These are phyloP conservation scores for Aspergillus terreus DNA, from an alignment of 2,329 filamentous ascomycete genomes.

Conservation along the genomic window DNA sequence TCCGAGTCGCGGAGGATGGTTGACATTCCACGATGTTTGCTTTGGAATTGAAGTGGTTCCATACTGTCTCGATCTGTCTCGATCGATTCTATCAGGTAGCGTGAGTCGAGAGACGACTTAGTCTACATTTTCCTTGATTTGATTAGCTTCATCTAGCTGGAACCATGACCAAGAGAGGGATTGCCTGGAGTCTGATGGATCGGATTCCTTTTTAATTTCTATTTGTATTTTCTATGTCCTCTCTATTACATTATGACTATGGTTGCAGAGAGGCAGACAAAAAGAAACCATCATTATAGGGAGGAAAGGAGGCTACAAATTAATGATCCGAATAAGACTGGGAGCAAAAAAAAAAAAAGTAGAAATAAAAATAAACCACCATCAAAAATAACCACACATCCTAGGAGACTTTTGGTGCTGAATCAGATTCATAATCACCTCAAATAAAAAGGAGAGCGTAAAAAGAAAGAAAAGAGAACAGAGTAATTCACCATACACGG, in stretches of 20 bases:
- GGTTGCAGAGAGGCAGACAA: neutral
- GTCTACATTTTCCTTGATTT: no score
- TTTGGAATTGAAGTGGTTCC: neutral
- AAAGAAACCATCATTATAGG: neutral
- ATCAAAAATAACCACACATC: neutral
- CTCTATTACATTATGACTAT: neutral
- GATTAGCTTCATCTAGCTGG: no score
- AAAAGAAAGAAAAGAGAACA: neutral
- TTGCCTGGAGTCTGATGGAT: no score
- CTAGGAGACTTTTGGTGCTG: neutral
- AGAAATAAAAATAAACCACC: no score
- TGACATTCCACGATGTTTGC: neutral
- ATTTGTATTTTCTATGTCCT: no score
- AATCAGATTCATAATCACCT: neutral
- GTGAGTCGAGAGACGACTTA: no score
- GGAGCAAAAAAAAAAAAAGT: neutral
- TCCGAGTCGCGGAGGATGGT: neutral
- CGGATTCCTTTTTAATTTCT: no score
- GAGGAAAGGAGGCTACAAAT: neutral
- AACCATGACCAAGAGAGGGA: no score
- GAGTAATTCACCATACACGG: neutral
- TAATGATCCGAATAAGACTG: neutral
- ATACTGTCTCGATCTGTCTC: no score
- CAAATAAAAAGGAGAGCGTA: neutral
- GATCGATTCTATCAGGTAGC: no score